Percentiles rank a stretch among this genome's conserved stretches.
Conservation (phyloP, 1,284 basidiomycete genomes). For the Ceratobasidium sp. region DNA sequence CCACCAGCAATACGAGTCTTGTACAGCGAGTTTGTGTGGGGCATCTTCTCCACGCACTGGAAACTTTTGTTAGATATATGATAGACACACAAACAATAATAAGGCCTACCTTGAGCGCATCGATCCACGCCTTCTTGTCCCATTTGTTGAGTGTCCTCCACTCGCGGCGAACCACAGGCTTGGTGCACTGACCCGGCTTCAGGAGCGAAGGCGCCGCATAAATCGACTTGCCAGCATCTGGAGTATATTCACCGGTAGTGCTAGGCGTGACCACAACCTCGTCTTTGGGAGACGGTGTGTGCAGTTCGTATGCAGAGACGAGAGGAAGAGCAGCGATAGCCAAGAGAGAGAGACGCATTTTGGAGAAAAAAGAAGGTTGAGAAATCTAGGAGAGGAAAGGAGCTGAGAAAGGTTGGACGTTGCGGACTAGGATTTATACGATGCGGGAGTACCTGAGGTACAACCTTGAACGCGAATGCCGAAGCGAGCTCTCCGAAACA, state of each 20-base stretch:
- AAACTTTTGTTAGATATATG: not conserved
- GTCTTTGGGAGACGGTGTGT: constrained; percentile 19
- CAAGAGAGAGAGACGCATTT: constrained; percentile 28
- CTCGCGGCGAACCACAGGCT: constrained; percentile 30
- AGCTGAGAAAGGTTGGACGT: no score
- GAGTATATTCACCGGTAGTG: constrained; percentile 13
- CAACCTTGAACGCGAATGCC: no score
- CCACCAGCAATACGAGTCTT: constrained; percentile 39
- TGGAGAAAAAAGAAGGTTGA: not conserved
- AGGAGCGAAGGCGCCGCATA: constrained; percentile 3
- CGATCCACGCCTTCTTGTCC: constrained; percentile 41
- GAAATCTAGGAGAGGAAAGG: no score
- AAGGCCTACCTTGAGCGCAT: constrained; percentile 34
- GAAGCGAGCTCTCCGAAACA: no score
- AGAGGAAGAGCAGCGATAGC: constrained; percentile 8
- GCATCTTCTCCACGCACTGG: constrained; percentile 34
- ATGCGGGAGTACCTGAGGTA: no score
- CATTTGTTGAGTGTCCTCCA: constrained; percentile 25
- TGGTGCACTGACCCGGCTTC: constrained; percentile 17
- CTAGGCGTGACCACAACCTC: constrained; percentile 1
- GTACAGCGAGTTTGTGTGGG: constrained; percentile 19
- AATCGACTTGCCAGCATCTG: constrained; percentile 37
- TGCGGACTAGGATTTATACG: no score
- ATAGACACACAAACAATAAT: not conserved
- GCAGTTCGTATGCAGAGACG: constrained; percentile 23